These are phyloP conservation scores for Geosmithia morbida DNA, from an alignment of 2,329 filamentous ascomycete species.

Conservation along the genomic window DNA sequence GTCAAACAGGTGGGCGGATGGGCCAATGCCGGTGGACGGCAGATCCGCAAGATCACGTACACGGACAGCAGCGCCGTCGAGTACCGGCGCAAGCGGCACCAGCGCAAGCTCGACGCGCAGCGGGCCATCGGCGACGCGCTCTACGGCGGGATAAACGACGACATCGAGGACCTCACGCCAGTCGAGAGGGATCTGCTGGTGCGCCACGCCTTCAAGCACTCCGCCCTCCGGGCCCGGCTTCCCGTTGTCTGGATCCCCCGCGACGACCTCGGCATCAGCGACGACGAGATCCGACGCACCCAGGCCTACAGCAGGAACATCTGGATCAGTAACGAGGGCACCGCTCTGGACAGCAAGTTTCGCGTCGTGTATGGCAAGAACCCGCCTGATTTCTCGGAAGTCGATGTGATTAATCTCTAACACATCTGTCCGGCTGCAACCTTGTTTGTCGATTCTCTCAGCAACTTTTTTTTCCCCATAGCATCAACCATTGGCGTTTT, in stretches of 20 bases:
- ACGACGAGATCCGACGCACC: conserved; percentile 77
- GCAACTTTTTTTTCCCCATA: not conserved
- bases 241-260: conserved; percentile 90
- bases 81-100: conserved; percentile 32
- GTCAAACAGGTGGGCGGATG: conserved; percentile 31
- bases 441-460: not conserved
- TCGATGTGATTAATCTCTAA: conserved; percentile 71
- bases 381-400: conserved; percentile 79
- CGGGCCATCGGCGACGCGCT: conserved; percentile 63
- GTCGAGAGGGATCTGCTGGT: conserved; percentile 79
- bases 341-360: conserved; percentile 70
- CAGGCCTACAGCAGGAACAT: conserved; percentile 62
- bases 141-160: conserved; percentile 78
- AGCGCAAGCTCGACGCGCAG: conserved; percentile 58
- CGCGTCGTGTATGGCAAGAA: conserved; percentile 73
- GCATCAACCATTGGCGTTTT: not conserved
- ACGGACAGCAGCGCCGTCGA: conserved; percentile 22
- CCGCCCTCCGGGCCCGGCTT: conserved; percentile 67
- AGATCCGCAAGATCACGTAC: conserved; percentile 27
- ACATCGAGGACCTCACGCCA: conserved; percentile 85
- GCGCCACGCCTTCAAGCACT: conserved; percentile 80
- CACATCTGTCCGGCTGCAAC: not conserved
- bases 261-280: conserved; percentile 78
- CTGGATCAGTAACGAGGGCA: conserved; percentile 90
- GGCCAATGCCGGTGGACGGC: conserved; percentile 28